These are phyloP conservation scores for Pichia sp. DNA, from an alignment of 1,139 yeast genomes.

Conservation along the genomic window DNA sequence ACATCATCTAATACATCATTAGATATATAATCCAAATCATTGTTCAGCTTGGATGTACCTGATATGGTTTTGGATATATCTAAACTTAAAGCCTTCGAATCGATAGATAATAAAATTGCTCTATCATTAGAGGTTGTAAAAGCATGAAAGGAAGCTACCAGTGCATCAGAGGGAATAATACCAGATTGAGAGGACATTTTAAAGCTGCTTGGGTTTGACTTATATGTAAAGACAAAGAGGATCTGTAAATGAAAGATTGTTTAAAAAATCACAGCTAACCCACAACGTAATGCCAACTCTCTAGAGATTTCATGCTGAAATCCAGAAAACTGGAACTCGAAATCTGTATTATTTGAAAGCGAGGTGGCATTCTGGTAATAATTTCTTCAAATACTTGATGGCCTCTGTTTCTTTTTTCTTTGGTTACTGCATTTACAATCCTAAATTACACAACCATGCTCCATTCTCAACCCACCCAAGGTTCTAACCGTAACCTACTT, in stretches of 20 bases:
- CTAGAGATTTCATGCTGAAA: too few species aligned
- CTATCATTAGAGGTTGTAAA: constrained; percentile 31
- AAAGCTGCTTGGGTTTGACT: too few species aligned
- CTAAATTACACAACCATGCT: background rate
- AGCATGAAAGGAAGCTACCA: constrained; percentile 37
- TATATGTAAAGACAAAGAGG: too few species aligned
- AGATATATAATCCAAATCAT: constrained; percentile 33
- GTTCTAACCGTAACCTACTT: background rate
- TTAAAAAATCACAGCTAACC: too few species aligned
- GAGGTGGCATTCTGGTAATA: too few species aligned
- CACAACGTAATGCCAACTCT: background rate
- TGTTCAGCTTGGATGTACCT: constrained; percentile 23
- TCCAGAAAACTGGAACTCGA: too few species aligned
- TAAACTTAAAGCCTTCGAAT: constrained; percentile 27
- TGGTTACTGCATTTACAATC: too few species aligned
- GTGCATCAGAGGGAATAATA: constrained; percentile 34
- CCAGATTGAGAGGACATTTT: constrained; percentile 33
- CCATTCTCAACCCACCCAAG: background rate
- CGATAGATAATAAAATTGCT: constrained; percentile 33
- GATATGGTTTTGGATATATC: constrained; percentile 9
- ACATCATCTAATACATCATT: constrained; percentile 35
- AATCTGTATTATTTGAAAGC: too few species aligned
- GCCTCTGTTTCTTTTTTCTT: background rate
- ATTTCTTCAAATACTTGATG: background rate
- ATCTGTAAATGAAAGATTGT: too few species aligned